Percentiles rank a stretch among this genome's conserved stretches.
phyloP scores from a whole-genome alignment of 108 stramenopile species.

The Conticribra guillardii region DNA sequence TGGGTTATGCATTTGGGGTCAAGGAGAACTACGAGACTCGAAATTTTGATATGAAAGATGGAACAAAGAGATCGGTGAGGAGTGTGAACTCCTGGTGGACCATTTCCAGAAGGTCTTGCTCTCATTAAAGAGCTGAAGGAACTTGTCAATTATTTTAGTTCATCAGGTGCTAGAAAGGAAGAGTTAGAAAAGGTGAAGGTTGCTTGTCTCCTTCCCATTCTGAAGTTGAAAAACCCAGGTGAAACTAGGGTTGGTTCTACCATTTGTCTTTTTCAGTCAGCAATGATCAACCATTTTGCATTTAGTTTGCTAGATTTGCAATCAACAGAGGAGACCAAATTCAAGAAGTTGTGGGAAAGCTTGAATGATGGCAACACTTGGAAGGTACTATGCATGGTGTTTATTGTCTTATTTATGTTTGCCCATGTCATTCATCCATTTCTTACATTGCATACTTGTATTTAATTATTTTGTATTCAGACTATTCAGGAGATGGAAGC shows the following conservation, averaged over 20 bases:
- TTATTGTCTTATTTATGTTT: not conserved
- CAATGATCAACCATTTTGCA: not conserved
- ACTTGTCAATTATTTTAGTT: not conserved
- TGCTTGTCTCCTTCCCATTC: not conserved
- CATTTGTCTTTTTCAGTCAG: not conserved
- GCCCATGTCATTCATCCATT: not conserved
- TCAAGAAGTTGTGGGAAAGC: not conserved
- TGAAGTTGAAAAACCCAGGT: not conserved
- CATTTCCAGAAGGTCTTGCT: not conserved
- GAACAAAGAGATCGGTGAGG: not conserved
- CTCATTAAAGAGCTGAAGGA: not conserved
- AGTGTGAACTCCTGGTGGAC: not conserved
- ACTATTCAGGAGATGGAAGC: slow-evolving; percentile 4
- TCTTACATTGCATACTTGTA: not conserved
- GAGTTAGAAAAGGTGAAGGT: not conserved
- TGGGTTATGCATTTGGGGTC: not conserved
- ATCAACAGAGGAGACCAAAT: not conserved
- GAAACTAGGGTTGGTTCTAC: not conserved
- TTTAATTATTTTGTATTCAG: not conserved
- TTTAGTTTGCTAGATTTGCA: not conserved
- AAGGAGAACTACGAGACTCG: not conserved
- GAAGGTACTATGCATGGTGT: not conserved
- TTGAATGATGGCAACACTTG: not conserved
- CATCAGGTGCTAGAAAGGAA: not conserved
- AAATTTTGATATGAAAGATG: not conserved